These are phyloP conservation scores for Blastobotrys serpentis DNA, from an alignment of 1,139 yeast genomes.

Conservation along the genomic window DNA sequence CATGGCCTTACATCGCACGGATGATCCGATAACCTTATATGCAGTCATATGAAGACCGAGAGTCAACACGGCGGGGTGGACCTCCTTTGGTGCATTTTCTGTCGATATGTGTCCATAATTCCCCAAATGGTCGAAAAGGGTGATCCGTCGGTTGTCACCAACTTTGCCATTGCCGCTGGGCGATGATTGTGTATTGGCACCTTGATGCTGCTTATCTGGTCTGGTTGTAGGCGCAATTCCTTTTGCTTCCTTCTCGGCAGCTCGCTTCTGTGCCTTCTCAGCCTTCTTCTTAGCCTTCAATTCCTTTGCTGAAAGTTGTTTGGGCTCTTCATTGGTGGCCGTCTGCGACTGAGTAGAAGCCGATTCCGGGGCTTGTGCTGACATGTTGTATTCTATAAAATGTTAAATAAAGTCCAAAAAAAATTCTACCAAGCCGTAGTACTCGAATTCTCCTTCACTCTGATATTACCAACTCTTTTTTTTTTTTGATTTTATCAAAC, in stretches of 20 bases:
- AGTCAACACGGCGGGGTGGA: conserved; percentile 83
- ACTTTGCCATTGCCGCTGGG: neutral
- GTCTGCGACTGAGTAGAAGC: conserved; percentile 4
- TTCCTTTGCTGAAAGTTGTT: conserved; percentile 68
- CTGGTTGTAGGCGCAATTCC: conserved; percentile 17
- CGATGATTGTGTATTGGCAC: conserved; percentile 9
- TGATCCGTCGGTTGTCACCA: conserved; percentile 22
- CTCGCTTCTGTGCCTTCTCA: conserved; percentile 88
- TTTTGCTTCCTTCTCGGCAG: conserved; percentile 49
- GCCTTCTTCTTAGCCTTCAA: conserved; percentile 82
- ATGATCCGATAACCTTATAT: conserved; percentile 86
- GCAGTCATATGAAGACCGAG: conserved; percentile 80
- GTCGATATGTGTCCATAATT: conserved; percentile 41
- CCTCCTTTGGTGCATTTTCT: conserved; percentile 50
- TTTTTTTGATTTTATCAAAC: neutral
- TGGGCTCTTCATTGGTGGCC: conserved; percentile 12
- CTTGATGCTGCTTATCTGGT: conserved; percentile 13
- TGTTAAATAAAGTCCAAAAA: neutral
- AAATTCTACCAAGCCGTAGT: neutral
- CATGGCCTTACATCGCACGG: conserved; percentile 81
- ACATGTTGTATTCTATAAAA: neutral
- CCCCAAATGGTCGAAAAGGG: conserved; percentile 85
- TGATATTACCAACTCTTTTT: too few relatives aligned
- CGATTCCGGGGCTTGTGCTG: neutral
- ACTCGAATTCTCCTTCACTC: too few relatives aligned